phyloP scores from a whole-genome alignment of 345 rosid species.

The Linum trigynum region DNA sequence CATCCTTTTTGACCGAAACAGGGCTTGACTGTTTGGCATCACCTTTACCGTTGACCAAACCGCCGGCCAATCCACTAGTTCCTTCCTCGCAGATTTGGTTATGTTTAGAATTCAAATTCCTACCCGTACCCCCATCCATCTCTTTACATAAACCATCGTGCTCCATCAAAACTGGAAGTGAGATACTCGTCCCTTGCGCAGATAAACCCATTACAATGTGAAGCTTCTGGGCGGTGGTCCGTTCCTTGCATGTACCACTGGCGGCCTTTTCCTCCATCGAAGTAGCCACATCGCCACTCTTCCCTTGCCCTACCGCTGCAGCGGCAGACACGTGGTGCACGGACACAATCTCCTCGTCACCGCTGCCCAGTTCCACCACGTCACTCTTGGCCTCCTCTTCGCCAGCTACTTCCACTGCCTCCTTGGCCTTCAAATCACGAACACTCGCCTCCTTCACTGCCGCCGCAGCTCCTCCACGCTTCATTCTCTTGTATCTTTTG shows the following conservation, averaged over 20 bases:
- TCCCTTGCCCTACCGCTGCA: constrained; percentile 1
- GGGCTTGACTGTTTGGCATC: not conserved
- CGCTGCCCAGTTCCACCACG: constrained; percentile 42
- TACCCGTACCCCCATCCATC: not conserved
- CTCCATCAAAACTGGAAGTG: constrained; percentile 10
- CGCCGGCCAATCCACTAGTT: not conserved
- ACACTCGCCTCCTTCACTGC: constrained; percentile 16
- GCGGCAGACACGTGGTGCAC: constrained; percentile 10
- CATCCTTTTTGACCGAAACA: too few relatives aligned
- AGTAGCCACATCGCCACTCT: not conserved
- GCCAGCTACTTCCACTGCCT: constrained; percentile 18
- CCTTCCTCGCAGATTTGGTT: not conserved
- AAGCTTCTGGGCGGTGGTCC: not conserved
- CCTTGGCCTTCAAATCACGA: constrained; percentile 12
- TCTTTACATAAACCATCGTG: too few relatives aligned
- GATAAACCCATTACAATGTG: constrained; percentile 10
- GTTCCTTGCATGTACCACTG: constrained; percentile 5
- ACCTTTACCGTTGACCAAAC: not conserved
- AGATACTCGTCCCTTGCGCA: constrained; percentile 18
- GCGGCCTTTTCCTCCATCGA: constrained; percentile 1
- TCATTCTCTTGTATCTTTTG: constrained; percentile 24
- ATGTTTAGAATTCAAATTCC: not conserved
- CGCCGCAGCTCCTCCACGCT: constrained; percentile 19
- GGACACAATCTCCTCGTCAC: constrained; percentile 32
- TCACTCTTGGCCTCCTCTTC: constrained; percentile 74